Evolutionary conservation across 768 basidiomycete species (phyloP).

Genomic region (Sporobolomyces phaffii): DNA sequence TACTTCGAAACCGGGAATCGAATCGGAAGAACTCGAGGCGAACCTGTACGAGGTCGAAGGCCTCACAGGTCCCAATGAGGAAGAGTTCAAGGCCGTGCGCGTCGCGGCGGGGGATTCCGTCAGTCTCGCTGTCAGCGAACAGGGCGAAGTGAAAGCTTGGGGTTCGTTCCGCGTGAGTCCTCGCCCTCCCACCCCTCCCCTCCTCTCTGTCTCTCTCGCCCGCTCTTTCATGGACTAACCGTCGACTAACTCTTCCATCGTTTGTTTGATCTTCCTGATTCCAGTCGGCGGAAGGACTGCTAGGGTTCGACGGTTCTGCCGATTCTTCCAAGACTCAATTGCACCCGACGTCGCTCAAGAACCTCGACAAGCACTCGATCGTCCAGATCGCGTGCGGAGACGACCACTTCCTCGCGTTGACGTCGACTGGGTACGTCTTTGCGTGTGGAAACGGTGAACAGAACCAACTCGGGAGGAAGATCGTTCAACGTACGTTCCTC

Average conservation of each 20-base stretch:
- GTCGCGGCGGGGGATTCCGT: slow-evolving; percentile 82
- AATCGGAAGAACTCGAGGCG: slow-evolving; percentile 48
- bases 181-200: background rate
- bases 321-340: slow-evolving; percentile 64
- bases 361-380: slow-evolving; percentile 51
- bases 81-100: slow-evolving; percentile 75
- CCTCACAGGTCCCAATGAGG: slow-evolving; percentile 42
- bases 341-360: slow-evolving; percentile 49
- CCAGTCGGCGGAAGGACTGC: slow-evolving; percentile 60
- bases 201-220: background rate
- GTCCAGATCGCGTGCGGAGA: slow-evolving; percentile 70
- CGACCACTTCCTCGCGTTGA: slow-evolving; percentile 84
- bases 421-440: slow-evolving; percentile 77
- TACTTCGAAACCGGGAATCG: slow-evolving; percentile 44
- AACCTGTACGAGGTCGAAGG: slow-evolving; percentile 44
- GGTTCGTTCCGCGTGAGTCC: slow-evolving; percentile 71
- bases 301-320: slow-evolving; percentile 62
- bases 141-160: slow-evolving; percentile 82
- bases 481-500: slow-evolving; percentile 52
- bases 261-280: no score
- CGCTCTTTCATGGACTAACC: no score
- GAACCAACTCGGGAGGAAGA: slow-evolving; percentile 82
- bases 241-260: no score
- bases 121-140: slow-evolving; percentile 70
- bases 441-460: slow-evolving; percentile 88